Conservation (phyloP, 2,329 filamentous ascomycete species). For the Aspergillus sergii region DNA sequence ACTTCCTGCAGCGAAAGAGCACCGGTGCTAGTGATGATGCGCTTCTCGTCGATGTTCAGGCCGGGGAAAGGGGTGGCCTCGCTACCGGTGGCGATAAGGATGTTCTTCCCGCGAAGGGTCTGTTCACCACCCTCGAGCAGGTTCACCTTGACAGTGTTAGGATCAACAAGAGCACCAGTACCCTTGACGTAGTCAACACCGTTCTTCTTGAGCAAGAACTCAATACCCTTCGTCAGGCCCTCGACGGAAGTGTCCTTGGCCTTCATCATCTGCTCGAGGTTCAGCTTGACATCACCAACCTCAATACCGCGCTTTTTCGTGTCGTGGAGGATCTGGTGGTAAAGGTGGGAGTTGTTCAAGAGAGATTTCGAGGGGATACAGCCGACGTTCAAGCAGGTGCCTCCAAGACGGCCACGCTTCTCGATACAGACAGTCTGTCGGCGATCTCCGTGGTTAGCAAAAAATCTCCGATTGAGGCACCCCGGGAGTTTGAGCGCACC, state of each 20-base stretch:
- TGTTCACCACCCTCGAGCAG: constrained; percentile 91
- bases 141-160: constrained; percentile 89
- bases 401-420: constrained; percentile 92
- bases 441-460: background rate
- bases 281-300: constrained; percentile 94
- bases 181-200: constrained; percentile 98
- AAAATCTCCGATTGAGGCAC: constrained; percentile 14
- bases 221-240: constrained; percentile 92
- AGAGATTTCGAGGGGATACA: constrained; percentile 99
- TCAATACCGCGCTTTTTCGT: constrained; percentile 97
- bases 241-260: constrained; percentile 91
- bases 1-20: constrained; percentile 87
- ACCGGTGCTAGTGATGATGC: constrained; percentile 93
- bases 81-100: constrained; percentile 93
- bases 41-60: constrained; percentile 94
- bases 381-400: constrained; percentile 97
- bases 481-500: constrained; percentile 54
- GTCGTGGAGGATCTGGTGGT: constrained; percentile 96
- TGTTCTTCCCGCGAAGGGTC: constrained; percentile 88
- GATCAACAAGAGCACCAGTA: constrained; percentile 80
- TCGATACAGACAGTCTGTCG: constrained; percentile 90
- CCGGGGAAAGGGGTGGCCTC: constrained; percentile 97
- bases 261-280: constrained; percentile 95
- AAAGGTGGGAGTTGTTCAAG: constrained; percentile 98
- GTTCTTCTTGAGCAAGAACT: constrained; percentile 99